Conservation (phyloP, 1,139 yeast genomes). For the Hyphopichia pseudoburtonii region DNA sequence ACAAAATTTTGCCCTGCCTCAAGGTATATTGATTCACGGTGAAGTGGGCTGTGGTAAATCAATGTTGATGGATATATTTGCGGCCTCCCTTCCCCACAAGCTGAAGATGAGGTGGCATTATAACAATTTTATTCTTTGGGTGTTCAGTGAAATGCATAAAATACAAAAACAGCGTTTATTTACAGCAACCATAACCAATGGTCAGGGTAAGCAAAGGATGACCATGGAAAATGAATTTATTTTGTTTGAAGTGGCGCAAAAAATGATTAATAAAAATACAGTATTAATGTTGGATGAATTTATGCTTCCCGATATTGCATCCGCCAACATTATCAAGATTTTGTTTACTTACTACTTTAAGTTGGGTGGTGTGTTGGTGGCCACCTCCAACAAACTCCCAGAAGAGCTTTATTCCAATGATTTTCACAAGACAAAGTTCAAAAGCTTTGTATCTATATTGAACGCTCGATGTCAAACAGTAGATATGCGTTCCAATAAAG, state of each 20-base stretch:
- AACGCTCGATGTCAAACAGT: conserved; percentile 61
- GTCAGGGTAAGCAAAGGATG: conserved; percentile 29
- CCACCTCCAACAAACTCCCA: conserved; percentile 70
- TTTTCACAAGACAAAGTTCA: conserved; percentile 59
- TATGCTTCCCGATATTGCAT: conserved; percentile 71
- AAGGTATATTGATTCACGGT: conserved; percentile 65
- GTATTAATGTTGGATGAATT: conserved; percentile 69
- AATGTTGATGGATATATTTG: conserved; percentile 72
- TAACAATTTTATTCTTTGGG: conserved; percentile 68
- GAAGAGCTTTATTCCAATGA: conserved; percentile 68
- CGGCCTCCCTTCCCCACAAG: conserved; percentile 59
- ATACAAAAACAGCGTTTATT: conserved; percentile 46
- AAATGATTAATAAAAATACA: conserved; percentile 58
- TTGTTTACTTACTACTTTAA: conserved; percentile 69
- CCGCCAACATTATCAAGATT: conserved; percentile 66
- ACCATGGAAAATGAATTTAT: conserved; percentile 64
- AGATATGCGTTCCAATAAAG: conserved; percentile 60
- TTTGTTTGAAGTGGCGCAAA: conserved; percentile 65
- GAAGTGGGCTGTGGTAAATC: conserved; percentile 80
- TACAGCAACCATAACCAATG: conserved; percentile 29
- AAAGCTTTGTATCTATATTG: conserved; percentile 54
- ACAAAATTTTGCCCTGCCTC: conserved; percentile 56
- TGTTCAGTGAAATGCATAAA: conserved; percentile 59
- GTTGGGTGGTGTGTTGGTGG: conserved; percentile 71
- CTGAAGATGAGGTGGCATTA: conserved; percentile 74